These are phyloP conservation scores for Noccaea caerulescens DNA, from an alignment of 345 rosid species.

Conservation along the genomic window DNA sequence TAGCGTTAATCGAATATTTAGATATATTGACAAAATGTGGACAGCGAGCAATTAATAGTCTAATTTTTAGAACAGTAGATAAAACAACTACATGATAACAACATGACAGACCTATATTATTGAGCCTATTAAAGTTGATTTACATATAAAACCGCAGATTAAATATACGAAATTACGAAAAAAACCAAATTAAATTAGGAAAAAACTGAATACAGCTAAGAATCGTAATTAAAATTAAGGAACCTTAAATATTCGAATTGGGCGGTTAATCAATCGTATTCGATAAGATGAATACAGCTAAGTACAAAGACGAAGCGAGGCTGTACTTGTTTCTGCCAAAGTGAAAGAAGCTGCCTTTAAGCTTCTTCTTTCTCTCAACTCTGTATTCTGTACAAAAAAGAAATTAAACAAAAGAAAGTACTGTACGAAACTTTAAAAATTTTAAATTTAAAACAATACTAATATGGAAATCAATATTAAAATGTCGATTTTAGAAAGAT, in stretches of 20 bases:
- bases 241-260: slow-evolving; percentile 33
- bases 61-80: not conserved
- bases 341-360: slow-evolving; percentile 39
- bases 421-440: not conserved
- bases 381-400: slow-evolving; percentile 15
- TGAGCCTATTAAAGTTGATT: slow-evolving; percentile 13
- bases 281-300: slow-evolving; percentile 37
- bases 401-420: not conserved
- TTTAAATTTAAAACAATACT: not conserved
- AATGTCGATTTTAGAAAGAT: slow-evolving; percentile 20
- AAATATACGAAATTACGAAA: slow-evolving; percentile 2
- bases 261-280: slow-evolving; percentile 31
- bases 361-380: slow-evolving; percentile 30
- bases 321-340: slow-evolving; percentile 35
- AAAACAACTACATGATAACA: slow-evolving; percentile 25
- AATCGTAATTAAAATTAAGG: slow-evolving; percentile 2
- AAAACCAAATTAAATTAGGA: not conserved
- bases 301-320: slow-evolving; percentile 33
- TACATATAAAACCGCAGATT: slow-evolving; percentile 32
- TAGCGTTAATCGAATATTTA: not conserved
- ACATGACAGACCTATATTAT: slow-evolving; percentile 29
- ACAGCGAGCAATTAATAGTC: not conserved
- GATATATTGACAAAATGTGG: slow-evolving; percentile 7
- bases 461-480: not conserved
- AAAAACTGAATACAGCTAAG: slow-evolving; percentile 25